Evolutionary conservation across 2,329 filamentous ascomycete species (phyloP).

Genomic region (Chrysoporthe austroafricana): DNA sequence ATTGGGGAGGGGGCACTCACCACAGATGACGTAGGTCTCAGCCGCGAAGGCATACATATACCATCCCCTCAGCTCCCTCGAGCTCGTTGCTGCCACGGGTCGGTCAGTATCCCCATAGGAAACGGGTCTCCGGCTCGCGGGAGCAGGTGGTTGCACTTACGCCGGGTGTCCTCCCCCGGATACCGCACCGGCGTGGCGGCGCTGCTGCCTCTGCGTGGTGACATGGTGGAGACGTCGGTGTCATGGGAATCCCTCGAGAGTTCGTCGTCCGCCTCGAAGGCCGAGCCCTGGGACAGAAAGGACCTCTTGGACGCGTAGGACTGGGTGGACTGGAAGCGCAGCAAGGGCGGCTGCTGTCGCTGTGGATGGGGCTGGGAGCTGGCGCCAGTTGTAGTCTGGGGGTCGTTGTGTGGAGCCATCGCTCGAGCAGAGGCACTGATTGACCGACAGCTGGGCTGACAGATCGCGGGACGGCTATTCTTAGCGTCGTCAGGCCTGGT

Average conservation of each 20-base stretch:
- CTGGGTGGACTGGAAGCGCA: slow-evolving; percentile 53
- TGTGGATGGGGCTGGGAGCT: not conserved
- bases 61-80: slow-evolving; percentile 88
- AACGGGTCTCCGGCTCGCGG: not conserved
- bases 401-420: slow-evolving; percentile 11
- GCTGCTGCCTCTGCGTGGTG: slow-evolving; percentile 22
- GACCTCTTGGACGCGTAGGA: slow-evolving; percentile 60
- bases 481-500: not conserved
- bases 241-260: slow-evolving; percentile 41
- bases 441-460: not conserved
- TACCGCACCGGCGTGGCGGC: slow-evolving; percentile 59
- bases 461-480: slow-evolving; percentile 5
- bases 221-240: slow-evolving; percentile 16
- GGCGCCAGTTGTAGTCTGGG: not conserved
- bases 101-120: too few relatives aligned
- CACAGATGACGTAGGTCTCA: slow-evolving; percentile 95
- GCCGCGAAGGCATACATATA: slow-evolving; percentile 96
- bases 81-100: slow-evolving; percentile 63
- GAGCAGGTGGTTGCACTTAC: slow-evolving; percentile 14
- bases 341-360: slow-evolving; percentile 33
- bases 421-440: not conserved
- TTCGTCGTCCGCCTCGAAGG: slow-evolving; percentile 73
- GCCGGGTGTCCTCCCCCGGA: slow-evolving; percentile 82
- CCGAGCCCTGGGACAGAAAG: slow-evolving; percentile 62
- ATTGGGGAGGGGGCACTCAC: slow-evolving; percentile 51